Base-by-base conservation (phyloP, 805 yeast species). In the Candida tallmaniae region DNA sequence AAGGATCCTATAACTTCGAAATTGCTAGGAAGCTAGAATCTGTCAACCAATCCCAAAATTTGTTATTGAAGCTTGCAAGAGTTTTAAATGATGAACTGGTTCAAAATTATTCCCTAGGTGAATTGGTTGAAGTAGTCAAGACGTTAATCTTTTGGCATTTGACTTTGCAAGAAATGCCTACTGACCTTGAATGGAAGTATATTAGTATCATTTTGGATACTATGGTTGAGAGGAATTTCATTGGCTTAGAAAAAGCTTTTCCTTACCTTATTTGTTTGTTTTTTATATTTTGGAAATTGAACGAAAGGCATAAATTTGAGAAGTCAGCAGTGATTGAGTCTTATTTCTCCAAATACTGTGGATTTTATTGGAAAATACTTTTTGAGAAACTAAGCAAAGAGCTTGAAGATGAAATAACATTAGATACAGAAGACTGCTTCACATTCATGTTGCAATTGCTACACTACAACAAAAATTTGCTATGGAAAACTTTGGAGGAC, bases 81-180 rank as follows among this genome's bases (percentile, higher is more conserved):
- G 14, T 40, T 9, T 14, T 61, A 15, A 34, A 35, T 23, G 38
- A 29, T 2, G 19, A 19, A 2, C 10, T 5, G 3, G 9, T 24
- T 19, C 22, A 23, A 13, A 12, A 11, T 2, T 2, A 18, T 6
- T n/a, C 31, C 3, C 27, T 22, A 3, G 24, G 35, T 1, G 54
- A 51, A n/a, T 23, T 54, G 4, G 46, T 47, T 15, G 32, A 38
- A 1, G 49, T 57, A 2, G 25, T 60, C 2, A 42, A 42, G 19
- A 43, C 41, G 0, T 26, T 65, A 6, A 41, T 60, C 4, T 44
- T 48, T 25, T 65, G 70, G 70, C 31, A 41, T 21, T 44, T 65
- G 15, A 54, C 60, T 11, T 16, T 53, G 3, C 68, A 63, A 29
- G 54, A 55, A 24, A 32, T 42, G 5, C 57, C 62, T 2, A 15